phyloP scores from a whole-genome alignment of 768 basidiomycete genomes.

The Pisolithus orientalis region DNA sequence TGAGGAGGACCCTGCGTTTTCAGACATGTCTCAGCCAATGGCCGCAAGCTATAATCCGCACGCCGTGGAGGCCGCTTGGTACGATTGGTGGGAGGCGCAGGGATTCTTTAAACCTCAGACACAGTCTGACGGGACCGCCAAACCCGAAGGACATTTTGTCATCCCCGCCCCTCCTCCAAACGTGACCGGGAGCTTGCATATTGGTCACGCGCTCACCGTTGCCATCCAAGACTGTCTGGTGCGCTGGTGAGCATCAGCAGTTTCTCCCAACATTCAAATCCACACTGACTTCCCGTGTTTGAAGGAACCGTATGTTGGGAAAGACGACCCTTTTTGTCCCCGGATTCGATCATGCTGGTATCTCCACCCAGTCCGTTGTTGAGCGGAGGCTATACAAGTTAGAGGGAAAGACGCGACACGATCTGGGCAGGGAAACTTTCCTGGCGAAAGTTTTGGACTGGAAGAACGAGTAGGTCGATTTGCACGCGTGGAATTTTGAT shows the following conservation, averaged over 20 bases:
- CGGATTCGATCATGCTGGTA: constrained; percentile 97
- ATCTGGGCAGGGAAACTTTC: constrained; percentile 92
- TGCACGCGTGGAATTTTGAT: neutral
- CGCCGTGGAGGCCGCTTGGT: constrained; percentile 93
- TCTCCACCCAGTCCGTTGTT: constrained; percentile 96
- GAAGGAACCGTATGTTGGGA: constrained; percentile 93
- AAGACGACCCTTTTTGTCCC: constrained; percentile 86
- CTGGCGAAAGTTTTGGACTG: constrained; percentile 88
- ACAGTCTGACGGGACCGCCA: constrained; percentile 48
- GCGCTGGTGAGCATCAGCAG: constrained; percentile 59
- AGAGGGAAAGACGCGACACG: constrained; percentile 78
- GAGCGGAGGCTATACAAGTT: constrained; percentile 87
- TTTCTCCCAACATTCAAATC: neutral
- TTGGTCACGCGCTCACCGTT: constrained; percentile 89
- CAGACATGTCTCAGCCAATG: constrained; percentile 86
- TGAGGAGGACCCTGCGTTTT: constrained; percentile 1
- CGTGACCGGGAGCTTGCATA: constrained; percentile 92
- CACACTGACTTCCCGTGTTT: neutral
- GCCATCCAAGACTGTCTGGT: constrained; percentile 87
- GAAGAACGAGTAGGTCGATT: constrained; percentile 80
- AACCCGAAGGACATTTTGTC: constrained; percentile 69
- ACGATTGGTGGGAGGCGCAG: constrained; percentile 93
- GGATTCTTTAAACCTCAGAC: constrained; percentile 85
- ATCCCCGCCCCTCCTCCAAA: constrained; percentile 93
- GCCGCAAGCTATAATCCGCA: constrained; percentile 92